Evolutionary conservation across 1,284 basidiomycete species (phyloP), one percentile per base, ranked within the genome.

Genomic region (Athelia psychrophila): DNA sequence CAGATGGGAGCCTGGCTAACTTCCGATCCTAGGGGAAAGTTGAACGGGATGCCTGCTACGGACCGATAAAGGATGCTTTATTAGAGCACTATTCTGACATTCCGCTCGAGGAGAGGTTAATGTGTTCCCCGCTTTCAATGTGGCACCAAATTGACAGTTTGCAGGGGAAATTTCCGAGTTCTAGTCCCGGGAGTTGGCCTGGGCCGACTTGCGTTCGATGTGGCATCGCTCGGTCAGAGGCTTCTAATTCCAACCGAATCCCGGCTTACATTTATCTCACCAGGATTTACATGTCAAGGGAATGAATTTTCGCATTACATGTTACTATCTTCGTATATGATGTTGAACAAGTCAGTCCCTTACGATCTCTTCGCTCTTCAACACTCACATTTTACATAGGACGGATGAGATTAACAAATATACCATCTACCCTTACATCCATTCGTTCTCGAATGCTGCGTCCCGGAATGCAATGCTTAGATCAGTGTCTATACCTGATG

Each of bases 221-320:
- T 95, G 3, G 92, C 92, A 1, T 81, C 78, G 35, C 75, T 86
- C 53, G 93, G 93, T 91, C 54, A 46, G 73, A 56, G n/a, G 44
- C 18, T 8, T 42, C 20, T 6, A 6, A 6, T 42, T 42, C 32
- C 33, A 30, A n/a, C 30, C 36, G 47, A 24, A 47, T 57, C 22
- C 51, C 35, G 3, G 9, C 22, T 24, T 35, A 27, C 19, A 19
- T 48, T 19, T 50, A 52, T 51, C 53, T 55, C 44, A 4, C 22
- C 60, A 93, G 93, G 91, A 9, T 95, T 94, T 60, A 71, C 87
- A 3, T 89, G 87, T 53, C 92, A 95, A 68, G 94, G 90, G 9
- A 97, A 96, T 65, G 95, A 97, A 68, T 96, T 95, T 65, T 94
- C 91, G 30, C 90, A 94, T 56, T 94, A 92, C 70, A 96, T 95